Base-by-base conservation (phyloP, 495 filamentous ascomycete genomes). In the Penicillium flavigenum region DNA sequence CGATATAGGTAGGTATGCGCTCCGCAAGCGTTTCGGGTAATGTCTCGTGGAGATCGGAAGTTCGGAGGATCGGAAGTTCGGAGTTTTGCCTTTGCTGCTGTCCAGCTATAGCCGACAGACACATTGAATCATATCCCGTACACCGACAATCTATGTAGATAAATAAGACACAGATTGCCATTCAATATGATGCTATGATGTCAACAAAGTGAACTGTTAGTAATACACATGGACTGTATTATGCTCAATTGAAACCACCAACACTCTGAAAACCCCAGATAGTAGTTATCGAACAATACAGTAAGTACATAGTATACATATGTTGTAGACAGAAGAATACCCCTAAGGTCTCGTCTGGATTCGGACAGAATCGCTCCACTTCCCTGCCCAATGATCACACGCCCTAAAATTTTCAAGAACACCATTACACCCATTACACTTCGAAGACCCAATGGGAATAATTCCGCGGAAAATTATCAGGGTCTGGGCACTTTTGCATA, bases 371-470 rank as follows among this genome's bases (percentile, higher is more conserved):
- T 54, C 34, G 44, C 10, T 54, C 52, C 52, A 54, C 52, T 47
- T 41, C 20, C n/a, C 5, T 26, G 5, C 12, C 51, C 52, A 54
- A 54, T 54, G 12, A 46, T 12, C 41, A n/a, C 24, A 5, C 2
- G 8, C 41, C 10, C n/a, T 14, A 17, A 47, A 31, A 27, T 46
- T 54, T 54, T 39, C 36, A 9, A 6, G 8, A 39, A 39, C 22
- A 24, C 22, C 22, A 24, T 22, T 22, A 22, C 22, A 24, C 5
- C n/a, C n/a, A 45, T 45, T 26, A 14, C 12, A 27, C 12, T 26
- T 43, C 24, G 9, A 50, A 54, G 47, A 24, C 63, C 63, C 63
- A 65, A 63, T 65, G 32, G 54, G 60, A 58, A 36, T 27, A 2
- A 56, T 56, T 62, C 56, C 62, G 22, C 47, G 17, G 32, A 55